Base-by-base conservation (phyloP, 2,329 filamentous ascomycete species). In the Sarocladium strictum region DNA sequence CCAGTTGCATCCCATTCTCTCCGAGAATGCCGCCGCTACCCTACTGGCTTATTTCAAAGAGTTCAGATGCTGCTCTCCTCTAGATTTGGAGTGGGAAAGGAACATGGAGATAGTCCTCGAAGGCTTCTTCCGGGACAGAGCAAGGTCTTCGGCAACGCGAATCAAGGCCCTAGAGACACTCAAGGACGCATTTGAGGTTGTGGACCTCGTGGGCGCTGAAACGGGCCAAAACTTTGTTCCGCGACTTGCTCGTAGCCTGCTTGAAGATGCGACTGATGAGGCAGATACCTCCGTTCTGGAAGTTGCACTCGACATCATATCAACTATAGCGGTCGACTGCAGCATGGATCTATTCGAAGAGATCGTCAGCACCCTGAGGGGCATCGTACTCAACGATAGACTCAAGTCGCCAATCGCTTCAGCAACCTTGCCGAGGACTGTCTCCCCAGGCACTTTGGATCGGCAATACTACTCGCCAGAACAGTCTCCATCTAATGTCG, bases 11-110 rank as follows among this genome's bases (percentile, higher is more conserved):
- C 70, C 73, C 15, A 76, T 82, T 33, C 75, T 90, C 9, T 83
- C 84, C 5, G 84, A 90, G 63, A 78, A 80, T 3, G 80, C 83
- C 9, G 84, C 80, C 1, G 78, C 78, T 47, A 72, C 86, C 11
- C 78, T 90, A 23, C 76, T 90, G 41, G 78, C 83, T 43, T 83
- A 89, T 64, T 87, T 86, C 59, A 78, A 79, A 54, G 81, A 88
- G 53, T 86, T 87, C 59, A 77, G 85, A 45, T 85, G 83, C 61
- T 87, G 88, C 61, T 86, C 85, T 43, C 87, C 87, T 2, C 88
- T 87, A 0, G 85, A 89, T 60, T 68, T 77, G 47, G 74, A 81
- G 33, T 91, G 87, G 87, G 77, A 86, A 58, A 70, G 77, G 2
- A 87, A 89, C 53, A 73, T 87, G 54, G 71, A 72, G 15, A 69